These are phyloP conservation scores for Hsuehochloa calcarea DNA, from an alignment of 176 grass and related monocot species.

Conservation along the genomic window DNA sequence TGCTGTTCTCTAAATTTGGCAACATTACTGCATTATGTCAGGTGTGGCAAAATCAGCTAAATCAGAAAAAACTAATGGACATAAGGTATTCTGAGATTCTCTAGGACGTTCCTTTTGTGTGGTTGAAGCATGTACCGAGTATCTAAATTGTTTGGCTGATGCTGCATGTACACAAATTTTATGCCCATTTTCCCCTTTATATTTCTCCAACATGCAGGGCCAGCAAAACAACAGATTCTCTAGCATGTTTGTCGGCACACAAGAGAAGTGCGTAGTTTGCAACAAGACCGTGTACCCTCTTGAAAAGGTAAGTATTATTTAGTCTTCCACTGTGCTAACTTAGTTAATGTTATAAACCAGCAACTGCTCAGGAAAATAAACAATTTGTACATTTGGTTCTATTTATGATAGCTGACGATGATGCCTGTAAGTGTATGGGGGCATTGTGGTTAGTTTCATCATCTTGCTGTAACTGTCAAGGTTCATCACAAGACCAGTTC, in stretches of 20 bases:
- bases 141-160: background rate
- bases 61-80: constrained; percentile 61
- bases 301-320: constrained; percentile 69
- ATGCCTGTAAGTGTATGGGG: background rate
- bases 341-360: constrained; percentile 11
- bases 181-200: constrained; percentile 1
- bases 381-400: background rate
- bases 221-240: constrained; percentile 68
- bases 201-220: constrained; percentile 44
- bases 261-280: constrained; percentile 90
- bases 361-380: background rate
- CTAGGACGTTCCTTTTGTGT: background rate
- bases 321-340: constrained; percentile 4
- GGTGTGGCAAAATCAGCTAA: constrained; percentile 67
- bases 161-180: background rate
- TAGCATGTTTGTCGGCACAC: constrained; percentile 83
- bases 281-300: constrained; percentile 91
- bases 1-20: background rate
- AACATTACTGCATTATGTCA: constrained; percentile 29
- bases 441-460: background rate
- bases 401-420: background rate
- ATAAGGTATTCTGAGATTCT: constrained; percentile 58
- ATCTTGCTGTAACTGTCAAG: background rate
- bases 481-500: constrained; percentile 6
- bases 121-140: background rate